These are phyloP conservation scores for Phytophthora constricta DNA, from an alignment of 352 stramenopile genomes.

Conservation along the genomic window DNA sequence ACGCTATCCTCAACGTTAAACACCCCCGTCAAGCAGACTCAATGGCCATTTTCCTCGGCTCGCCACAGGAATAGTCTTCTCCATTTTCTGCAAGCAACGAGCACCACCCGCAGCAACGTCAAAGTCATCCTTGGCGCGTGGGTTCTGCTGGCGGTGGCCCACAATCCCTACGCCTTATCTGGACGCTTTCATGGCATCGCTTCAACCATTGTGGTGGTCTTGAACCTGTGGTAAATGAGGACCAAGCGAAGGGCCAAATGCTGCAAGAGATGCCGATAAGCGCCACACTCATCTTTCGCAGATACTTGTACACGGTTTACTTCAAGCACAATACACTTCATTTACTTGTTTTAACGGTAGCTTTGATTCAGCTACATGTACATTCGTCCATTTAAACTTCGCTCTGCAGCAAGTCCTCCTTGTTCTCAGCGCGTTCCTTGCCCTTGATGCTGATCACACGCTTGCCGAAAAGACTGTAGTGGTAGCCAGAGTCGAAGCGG, in stretches of 20 bases:
- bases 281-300: not conserved
- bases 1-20: not conserved
- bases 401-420: constrained; percentile 30
- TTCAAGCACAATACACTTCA: too few relatives aligned
- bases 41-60: too few relatives aligned
- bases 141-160: not conserved
- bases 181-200: too few relatives aligned
- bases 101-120: not conserved
- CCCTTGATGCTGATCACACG: constrained; percentile 69
- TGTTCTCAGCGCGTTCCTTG: constrained; percentile 41
- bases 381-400: constrained; percentile 14
- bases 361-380: not conserved
- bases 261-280: not conserved
- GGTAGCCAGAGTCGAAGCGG: constrained; percentile 75
- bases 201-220: too few relatives aligned
- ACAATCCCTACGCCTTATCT: not conserved
- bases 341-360: too few relatives aligned
- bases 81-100: too few relatives aligned
- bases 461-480: constrained; percentile 70
- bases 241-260: not conserved
- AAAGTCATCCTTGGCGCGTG: not conserved
- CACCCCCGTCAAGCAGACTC: too few relatives aligned
- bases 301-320: too few relatives aligned
- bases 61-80: too few relatives aligned
- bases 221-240: not conserved